Base-by-base conservation (phyloP, 768 basidiomycete species). In the Kwoniella newhampshirensis region DNA sequence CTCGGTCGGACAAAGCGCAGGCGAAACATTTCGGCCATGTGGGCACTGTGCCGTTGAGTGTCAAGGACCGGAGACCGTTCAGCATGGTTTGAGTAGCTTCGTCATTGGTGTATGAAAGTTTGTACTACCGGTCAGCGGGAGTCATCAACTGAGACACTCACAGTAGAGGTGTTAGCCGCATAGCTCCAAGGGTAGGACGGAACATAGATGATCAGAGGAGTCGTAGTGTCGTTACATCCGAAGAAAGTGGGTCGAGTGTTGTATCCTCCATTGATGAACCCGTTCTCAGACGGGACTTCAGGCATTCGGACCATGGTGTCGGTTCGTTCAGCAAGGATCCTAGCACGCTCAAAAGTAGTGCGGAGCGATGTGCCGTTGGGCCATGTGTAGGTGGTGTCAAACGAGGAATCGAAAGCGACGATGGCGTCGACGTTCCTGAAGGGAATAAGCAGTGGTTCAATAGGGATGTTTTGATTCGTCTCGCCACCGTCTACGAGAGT, bases 351-450 rank as follows among this genome's bases (percentile, higher is more conserved):
- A 51, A 59, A 74, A 0, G 73, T 73, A 40, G 66, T 68, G 17
- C 84, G 62, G 12, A 82, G 79, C 1, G 82, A 76, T 1, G 83
- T 82, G 0, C 86, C 87, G 70, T 89, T 86, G 56, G 85, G 85
- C 83, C 85, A 92, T 54, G 75, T 80, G 55, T 74, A 74, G 4
- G 66, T 67, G 3, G 79, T 78, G 58, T 80, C 79, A 45, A 73
- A 78, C 0, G 75, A 77, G 21, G 81, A 82, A 67, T 92, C 90
- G 18, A 89, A 77, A 0, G 86, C 87, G 15, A 93, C 79, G 63
- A 92, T 83, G 3, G 87, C 83, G 67, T 93, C 90, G 39, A 91
- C 65, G 0, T 71, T 80, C 46, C 91, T 81, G 1, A 82, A 81
- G 45, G 83, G 85, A 25, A 89, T 84, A 51, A 91, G 81, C 25